Evolutionary conservation across 192 early-diverging fungal genomes (phyloP).

Genomic region (Gryganskiella cystojenkinii): DNA sequence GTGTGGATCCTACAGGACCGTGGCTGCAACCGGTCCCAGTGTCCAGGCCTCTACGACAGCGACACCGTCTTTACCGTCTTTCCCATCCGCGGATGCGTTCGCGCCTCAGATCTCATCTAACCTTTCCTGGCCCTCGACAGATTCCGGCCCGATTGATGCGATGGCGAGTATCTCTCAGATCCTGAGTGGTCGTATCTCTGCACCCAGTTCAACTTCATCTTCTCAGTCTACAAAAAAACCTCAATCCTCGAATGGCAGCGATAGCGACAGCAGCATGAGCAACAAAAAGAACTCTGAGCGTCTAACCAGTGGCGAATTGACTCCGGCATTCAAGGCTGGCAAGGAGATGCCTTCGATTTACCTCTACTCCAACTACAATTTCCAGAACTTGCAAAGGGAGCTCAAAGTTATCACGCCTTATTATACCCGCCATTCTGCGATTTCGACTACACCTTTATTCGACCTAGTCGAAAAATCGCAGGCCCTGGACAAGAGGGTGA

Average conservation of each 20-base stretch:
- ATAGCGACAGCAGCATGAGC: not conserved
- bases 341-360: slow-evolving; percentile 34
- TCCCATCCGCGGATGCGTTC: slow-evolving; percentile 30
- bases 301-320: slow-evolving; percentile 29
- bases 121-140: slow-evolving; percentile 34
- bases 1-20: slow-evolving; percentile 46
- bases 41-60: slow-evolving; percentile 3
- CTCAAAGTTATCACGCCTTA: slow-evolving; percentile 35
- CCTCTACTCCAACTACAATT: slow-evolving; percentile 52
- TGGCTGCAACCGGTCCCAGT: slow-evolving; percentile 41
- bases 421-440: slow-evolving; percentile 18
- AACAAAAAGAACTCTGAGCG: slow-evolving; percentile 28
- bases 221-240: slow-evolving; percentile 7
- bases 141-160: slow-evolving; percentile 26
- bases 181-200: slow-evolving; percentile 44
- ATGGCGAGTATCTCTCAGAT: slow-evolving; percentile 42
- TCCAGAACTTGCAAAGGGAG: slow-evolving; percentile 39
- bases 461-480: slow-evolving; percentile 23
- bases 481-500: slow-evolving; percentile 5
- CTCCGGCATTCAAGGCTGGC: slow-evolving; percentile 39
- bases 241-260: not conserved
- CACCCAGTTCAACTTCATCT: slow-evolving; percentile 30
- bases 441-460: slow-evolving; percentile 13
- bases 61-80: slow-evolving; percentile 31
- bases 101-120: slow-evolving; percentile 27